Base-by-base conservation (phyloP, 495 filamentous ascomycete species). In the Aspergillus haitiensis region DNA sequence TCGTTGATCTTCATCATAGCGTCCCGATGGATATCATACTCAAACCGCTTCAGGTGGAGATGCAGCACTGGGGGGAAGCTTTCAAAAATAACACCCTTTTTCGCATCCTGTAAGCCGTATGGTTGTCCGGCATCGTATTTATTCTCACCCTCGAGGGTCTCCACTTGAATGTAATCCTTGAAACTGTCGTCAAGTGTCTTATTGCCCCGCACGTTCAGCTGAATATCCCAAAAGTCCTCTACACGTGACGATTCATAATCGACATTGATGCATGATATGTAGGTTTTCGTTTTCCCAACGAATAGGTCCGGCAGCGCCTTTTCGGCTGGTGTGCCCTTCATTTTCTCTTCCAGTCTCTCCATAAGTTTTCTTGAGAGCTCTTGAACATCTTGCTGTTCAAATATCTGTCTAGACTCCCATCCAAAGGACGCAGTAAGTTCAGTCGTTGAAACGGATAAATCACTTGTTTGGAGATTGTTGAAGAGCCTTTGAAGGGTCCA, bases 1-100 rank as follows among this genome's bases (percentile, higher is more conserved):
- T 98, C 94, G 69, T 99, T 98, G 68, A 99, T 89, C 75, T 99
- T 99, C 86, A 93, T 96, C 94, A 97, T 97, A 21, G 90, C 92
- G 71, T 97, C 92, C 52, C 89, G 86, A 47, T 96, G 87, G 61
- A 97, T 85, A 74, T 99, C 93, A 69, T 99, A 99, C 69, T 97
- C 92, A 72, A 99, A 99, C 16, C 94, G 88, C 73, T 99, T 99
- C 42, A 99, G 82, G 71, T 99, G 94, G 16, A 99, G 79, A 70
- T 99, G 92, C 37, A 99, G 74, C 11, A 99, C 92, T 50, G 96
- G 89, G 13, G 94, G 94, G 70, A 99, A 99, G 60, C 87, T 90
- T 66, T 91, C 88, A 72, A 99, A 99, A 58, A 97, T 96, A 49
- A 97, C 93, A 42, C 94, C 94, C 70, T 99, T 99, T 73, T 89